Evolutionary conservation across 2,329 filamentous ascomycete genomes (phyloP), one percentile per base, ranked within the genome.

Genomic region (Epichloe gansuensis): DNA sequence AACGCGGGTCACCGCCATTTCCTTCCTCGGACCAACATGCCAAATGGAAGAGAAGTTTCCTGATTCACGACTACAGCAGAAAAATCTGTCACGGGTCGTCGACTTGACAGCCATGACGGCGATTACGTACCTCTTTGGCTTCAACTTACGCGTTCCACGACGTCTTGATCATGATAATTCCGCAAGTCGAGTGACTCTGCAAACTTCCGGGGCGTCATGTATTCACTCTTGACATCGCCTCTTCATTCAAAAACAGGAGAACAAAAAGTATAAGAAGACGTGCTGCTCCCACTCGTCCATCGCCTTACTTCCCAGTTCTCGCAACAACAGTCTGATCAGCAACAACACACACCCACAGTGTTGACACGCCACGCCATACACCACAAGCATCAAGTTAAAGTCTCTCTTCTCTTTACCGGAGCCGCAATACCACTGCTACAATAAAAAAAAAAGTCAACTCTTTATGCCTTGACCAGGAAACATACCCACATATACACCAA

Each of bases 141-240:
- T 62, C 59, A 56, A 12, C 68, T 63, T 42, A 78, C 78, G 38
- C 66, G 67, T 45, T 74, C 78, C 40, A 70, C 57, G 25, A 82
- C 62, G 57, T 48, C 35, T 38, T 27, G 21, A 39, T 38, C 35
- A 48, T 39, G 4, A 35, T 39, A 8, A 35, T 23, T 13, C 17
- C 46, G 46, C 35, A 48, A 38, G 46, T 5, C 34, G 15, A 17
- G 35, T 27, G 35, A 40, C 21, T 7, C 8, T 25, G 3, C 4
- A 4, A 5, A 4, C 35, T 5, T 8, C 9, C 12, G 12, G 3
- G 5, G 5, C 15, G 15, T 4, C n/a, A n/a, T 5, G 15, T 2
- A 35, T 46, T 5, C n/a, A 34, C 27, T 21, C 43, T 34, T 17
- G 4, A 21, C n/a, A 34, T 9, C 11, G 4, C 13, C n/a, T 34